These are phyloP conservation scores for Cyclostephanos tholiformis DNA, from an alignment of 108 stramenopile species.

Conservation along the genomic window DNA sequence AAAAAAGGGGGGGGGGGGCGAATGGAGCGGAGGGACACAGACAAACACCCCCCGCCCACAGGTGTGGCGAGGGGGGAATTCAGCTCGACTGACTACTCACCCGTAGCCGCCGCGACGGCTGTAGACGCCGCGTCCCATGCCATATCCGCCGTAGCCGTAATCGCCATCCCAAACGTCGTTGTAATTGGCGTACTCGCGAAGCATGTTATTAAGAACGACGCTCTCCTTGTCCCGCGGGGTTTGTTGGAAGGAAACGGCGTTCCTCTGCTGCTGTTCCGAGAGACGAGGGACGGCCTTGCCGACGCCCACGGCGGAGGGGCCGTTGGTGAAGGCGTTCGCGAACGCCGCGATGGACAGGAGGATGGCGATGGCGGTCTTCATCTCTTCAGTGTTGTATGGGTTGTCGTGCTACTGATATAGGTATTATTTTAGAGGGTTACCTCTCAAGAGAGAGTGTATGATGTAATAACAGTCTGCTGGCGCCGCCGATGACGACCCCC, in stretches of 20 bases:
- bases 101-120: conserved; percentile 24
- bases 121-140: conserved; percentile 19
- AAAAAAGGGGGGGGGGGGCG: no score
- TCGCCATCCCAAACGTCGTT: conserved; percentile 51
- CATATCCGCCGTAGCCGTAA: conserved; percentile 22
- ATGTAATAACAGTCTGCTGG: no score
- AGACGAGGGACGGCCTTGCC: conserved; percentile 9
- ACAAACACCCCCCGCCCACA: no score
- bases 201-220: conserved; percentile 29
- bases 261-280: neutral
- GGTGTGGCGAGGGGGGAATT: no score
- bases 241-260: neutral
- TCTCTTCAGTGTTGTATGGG: no score
- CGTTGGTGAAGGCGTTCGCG: conserved; percentile 3
- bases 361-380: conserved; percentile 16
- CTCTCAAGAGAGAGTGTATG: no score
- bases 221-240: neutral
- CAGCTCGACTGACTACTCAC: neutral
- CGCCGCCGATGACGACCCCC: no score
- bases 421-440: no score
- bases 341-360: conserved; percentile 7
- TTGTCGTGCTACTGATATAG: no score
- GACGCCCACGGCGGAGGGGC: neutral
- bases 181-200: conserved; percentile 44
- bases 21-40: no score